phyloP scores from a whole-genome alignment of 306 rosid genomes.

The Glycine soja region DNA sequence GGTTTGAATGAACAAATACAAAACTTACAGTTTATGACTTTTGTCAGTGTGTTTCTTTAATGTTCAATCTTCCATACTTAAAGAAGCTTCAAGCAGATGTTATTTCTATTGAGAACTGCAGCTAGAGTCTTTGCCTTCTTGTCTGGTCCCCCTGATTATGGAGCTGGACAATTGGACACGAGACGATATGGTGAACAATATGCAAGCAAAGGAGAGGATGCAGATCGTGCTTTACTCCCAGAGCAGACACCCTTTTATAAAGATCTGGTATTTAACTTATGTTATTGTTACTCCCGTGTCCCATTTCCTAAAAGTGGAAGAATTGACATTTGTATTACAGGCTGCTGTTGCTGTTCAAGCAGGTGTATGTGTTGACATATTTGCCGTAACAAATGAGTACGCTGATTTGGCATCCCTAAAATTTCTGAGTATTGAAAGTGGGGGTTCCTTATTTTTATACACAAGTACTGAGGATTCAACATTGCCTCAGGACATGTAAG shows the following conservation, averaged over 20 bases:
- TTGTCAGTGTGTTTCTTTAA: constrained; percentile 27
- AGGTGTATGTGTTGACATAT: constrained; percentile 95
- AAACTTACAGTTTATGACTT: constrained; percentile 37
- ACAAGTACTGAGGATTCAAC: constrained; percentile 90
- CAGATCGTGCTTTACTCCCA: constrained; percentile 95
- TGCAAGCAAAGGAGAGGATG: constrained; percentile 99
- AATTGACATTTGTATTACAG: constrained; percentile 65
- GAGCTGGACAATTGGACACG: constrained; percentile 94
- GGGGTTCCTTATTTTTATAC: constrained; percentile 88
- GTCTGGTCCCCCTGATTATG: constrained; percentile 97
- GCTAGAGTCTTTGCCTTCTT: constrained; percentile 95
- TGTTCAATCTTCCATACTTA: constrained; percentile 13
- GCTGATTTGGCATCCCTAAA: constrained; percentile 95
- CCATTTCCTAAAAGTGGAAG: constrained; percentile 47
- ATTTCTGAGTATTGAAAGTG: constrained; percentile 90
- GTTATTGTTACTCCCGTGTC: constrained; percentile 28
- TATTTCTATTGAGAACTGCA: constrained; percentile 59
- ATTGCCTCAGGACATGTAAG: constrained; percentile 98
- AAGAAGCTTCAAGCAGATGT: constrained; percentile 44
- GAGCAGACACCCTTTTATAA: constrained; percentile 96
- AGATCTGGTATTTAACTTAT: constrained; percentile 72
- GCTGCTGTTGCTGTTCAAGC: constrained; percentile 98
- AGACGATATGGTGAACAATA: constrained; percentile 96
- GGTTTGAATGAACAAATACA: constrained; percentile 58
- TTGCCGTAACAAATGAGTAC: constrained; percentile 96